A percentile compares a stretch with the other conserved stretches of the same genome.
These are phyloP conservation scores for Sporisorium scitamineum DNA, from an alignment of 1,284 basidiomycete species.

Conservation along the genomic window DNA sequence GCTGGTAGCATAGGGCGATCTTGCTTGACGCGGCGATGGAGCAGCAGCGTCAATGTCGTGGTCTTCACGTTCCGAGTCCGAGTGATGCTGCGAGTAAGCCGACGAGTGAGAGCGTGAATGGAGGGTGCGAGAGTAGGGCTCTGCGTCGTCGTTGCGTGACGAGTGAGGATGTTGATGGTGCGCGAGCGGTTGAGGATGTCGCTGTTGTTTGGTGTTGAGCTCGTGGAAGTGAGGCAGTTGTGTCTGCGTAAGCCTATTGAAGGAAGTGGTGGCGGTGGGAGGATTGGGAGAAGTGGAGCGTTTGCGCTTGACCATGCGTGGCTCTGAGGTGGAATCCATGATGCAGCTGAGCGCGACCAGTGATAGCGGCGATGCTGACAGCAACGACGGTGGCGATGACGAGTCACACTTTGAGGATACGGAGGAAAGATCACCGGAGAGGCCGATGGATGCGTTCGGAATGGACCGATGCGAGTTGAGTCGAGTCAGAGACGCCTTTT, in stretches of 20 bases:
- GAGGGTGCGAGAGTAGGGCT: constrained; percentile 17
- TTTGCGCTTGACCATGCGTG: constrained; percentile 26
- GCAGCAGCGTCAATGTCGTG: constrained; percentile 19
- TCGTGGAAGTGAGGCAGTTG: constrained; percentile 28
- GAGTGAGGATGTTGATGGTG: constrained; percentile 11
- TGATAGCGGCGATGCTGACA: background rate
- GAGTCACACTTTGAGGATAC: constrained; percentile 15
- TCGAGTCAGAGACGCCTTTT: constrained; percentile 14
- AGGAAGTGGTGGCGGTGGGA: background rate
- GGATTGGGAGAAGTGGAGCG: constrained; percentile 24
- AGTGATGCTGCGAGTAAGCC: constrained; percentile 27
- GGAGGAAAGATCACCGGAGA: background rate
- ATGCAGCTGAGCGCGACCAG: background rate
- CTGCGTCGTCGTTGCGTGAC: constrained; percentile 9
- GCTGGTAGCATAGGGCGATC: constrained; percentile 38
- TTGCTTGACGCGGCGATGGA: constrained; percentile 34
- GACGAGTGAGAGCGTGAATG: constrained; percentile 34
- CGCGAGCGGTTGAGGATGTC: constrained; percentile 1
- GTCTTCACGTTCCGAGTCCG: constrained; percentile 25
- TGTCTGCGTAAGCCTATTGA: background rate
- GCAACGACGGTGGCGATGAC: background rate
- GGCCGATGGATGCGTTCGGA: constrained; percentile 9
- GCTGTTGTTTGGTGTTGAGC: constrained; percentile 18
- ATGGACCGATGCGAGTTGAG: constrained; percentile 19
- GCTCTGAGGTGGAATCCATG: constrained; percentile 14